Base-by-base conservation (phyloP, 805 yeast species). In the Grigorovia humatica region DNA sequence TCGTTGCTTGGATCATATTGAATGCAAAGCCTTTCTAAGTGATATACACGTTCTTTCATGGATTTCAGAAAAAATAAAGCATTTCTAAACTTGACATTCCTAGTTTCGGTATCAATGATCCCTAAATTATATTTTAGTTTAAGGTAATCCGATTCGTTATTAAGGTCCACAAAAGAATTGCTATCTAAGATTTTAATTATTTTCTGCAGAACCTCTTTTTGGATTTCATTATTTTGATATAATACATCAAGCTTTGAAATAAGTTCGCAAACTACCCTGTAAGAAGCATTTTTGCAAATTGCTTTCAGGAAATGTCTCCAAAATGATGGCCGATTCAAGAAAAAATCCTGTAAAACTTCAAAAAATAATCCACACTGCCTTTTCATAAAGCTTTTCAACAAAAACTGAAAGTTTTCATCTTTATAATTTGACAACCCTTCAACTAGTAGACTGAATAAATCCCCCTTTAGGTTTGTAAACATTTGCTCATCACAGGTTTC, bases 1-100 rank as follows among this genome's bases (percentile, higher is more conserved):
- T 47, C 35, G 53, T 53, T n/a, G 46, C 47, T n/a, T 41, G 43
- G 9, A 52, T 20, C n/a, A 53, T 53, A 20, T 46, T 48, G 7
- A 12, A 50, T 40, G 17, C 50, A n/a, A 15, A 9, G 11, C 9
- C 38, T 41, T 20, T 47, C 51, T 12, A 53, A 13, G 23, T 41
- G 50, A 17, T 9, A 32, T 11, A 46, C 18, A n/a, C 46, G 38
- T 5, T 50, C 55, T 11, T 35, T 30, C 2, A 19, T 40, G 5
- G 15, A 27, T 2, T 12, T 23, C 18, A 23, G 17, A 4, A 51
- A 44, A 12, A 11, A 18, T 2, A 53, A 18, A 6, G 48, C 43
- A 23, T 61, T 63, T 43, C 65, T 57, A 29, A 64, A 63, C 4
- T 55, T 44, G 52, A 66, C 59, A 42, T 57, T 59, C 43, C 65